A percentile compares a stretch with the other conserved stretches of the same genome.
Evolutionary conservation across 2,329 filamentous ascomycete genomes (phyloP).

Genomic region (Anisogramma anomala): DNA sequence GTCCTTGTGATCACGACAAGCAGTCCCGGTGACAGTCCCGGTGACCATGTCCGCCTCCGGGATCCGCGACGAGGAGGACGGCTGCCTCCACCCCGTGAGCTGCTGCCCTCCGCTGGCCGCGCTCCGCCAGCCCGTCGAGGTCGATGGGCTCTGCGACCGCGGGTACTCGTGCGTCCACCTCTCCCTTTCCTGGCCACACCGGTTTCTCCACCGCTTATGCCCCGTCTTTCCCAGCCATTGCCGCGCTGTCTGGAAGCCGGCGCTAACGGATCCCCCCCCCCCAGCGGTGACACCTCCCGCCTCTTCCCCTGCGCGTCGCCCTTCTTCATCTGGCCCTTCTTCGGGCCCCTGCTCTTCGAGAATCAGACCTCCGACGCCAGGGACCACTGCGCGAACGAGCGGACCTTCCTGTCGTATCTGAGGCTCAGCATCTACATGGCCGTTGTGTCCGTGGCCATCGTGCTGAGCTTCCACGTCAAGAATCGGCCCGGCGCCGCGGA

Average conservation of each 20-base stretch:
- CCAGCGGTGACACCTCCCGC: constrained; percentile 1
- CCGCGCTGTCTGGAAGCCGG: too few relatives aligned
- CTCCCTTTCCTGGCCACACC: constrained; percentile 1
- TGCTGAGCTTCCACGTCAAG: constrained; percentile 87
- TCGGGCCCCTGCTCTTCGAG: constrained; percentile 60
- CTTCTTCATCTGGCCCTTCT: constrained; percentile 50
- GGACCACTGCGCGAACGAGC: constrained; percentile 69
- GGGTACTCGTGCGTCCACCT: constrained; percentile 8
- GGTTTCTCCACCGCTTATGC: neutral
- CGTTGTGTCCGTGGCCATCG: constrained; percentile 78
- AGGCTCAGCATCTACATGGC: constrained; percentile 84
- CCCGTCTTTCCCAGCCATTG: too few relatives aligned
- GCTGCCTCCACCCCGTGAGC: constrained; percentile 18
- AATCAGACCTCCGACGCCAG: constrained; percentile 64
- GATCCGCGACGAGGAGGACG: constrained; percentile 26
- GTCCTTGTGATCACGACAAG: neutral
- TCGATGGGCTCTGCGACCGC: constrained; percentile 23
- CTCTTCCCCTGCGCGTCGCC: constrained; percentile 18
- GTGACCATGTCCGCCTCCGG: constrained; percentile 5
- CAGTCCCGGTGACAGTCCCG: too few relatives aligned
- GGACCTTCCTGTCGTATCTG: constrained; percentile 84
- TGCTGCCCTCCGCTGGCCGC: constrained; percentile 30
- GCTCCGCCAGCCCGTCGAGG: constrained; percentile 32
- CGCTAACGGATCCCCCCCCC: too few relatives aligned
- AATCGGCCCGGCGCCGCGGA: constrained; percentile 58